A percentile compares a stretch with the other conserved stretches of the same genome.
phyloP scores from a whole-genome alignment of 2,329 filamentous ascomycete genomes.

The Aspergillus sp. region DNA sequence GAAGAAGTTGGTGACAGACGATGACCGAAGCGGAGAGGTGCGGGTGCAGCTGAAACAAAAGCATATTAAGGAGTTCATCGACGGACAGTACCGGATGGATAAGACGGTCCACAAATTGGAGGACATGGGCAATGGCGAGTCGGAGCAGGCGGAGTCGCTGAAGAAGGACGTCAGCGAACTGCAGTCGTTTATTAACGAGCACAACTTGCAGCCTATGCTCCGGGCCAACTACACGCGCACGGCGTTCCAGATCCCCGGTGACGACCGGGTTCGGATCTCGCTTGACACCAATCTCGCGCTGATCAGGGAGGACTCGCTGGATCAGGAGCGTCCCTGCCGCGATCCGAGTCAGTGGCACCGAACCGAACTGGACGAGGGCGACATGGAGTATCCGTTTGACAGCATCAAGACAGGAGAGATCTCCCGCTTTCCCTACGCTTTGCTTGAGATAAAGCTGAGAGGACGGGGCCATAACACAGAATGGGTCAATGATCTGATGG shows the following conservation, averaged over 20 bases:
- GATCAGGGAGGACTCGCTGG: conserved; percentile 66
- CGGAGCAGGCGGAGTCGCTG: conserved; percentile 58
- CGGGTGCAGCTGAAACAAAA: conserved; percentile 87
- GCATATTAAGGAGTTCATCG: conserved; percentile 78
- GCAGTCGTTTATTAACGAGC: conserved; percentile 67
- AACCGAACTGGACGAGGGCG: conserved; percentile 71
- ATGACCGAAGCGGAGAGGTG: conserved; percentile 67
- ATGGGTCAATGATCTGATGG: conserved; percentile 88
- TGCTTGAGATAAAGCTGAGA: conserved; percentile 86
- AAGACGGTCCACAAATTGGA: conserved; percentile 79
- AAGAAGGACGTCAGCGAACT: conserved; percentile 65
- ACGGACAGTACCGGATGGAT: conserved; percentile 82
- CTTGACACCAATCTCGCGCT: conserved; percentile 89
- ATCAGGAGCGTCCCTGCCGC: conserved; percentile 74
- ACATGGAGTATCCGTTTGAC: conserved; percentile 79
- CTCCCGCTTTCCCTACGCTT: conserved; percentile 76
- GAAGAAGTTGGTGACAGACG: conserved; percentile 74
- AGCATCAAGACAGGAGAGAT: conserved; percentile 86
- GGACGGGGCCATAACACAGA: conserved; percentile 54
- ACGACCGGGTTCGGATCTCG: conserved; percentile 81
- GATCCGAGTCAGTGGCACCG: conserved; percentile 87
- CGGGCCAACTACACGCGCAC: conserved; percentile 90
- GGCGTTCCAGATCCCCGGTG: conserved; percentile 90
- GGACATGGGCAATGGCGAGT: conserved; percentile 60
- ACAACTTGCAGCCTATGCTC: conserved; percentile 71